Evolutionary conservation across 148 eudicot genomes (phyloP), one percentile per base, ranked within the genome.

Genomic region (Vaccinium vitisidaea): DNA sequence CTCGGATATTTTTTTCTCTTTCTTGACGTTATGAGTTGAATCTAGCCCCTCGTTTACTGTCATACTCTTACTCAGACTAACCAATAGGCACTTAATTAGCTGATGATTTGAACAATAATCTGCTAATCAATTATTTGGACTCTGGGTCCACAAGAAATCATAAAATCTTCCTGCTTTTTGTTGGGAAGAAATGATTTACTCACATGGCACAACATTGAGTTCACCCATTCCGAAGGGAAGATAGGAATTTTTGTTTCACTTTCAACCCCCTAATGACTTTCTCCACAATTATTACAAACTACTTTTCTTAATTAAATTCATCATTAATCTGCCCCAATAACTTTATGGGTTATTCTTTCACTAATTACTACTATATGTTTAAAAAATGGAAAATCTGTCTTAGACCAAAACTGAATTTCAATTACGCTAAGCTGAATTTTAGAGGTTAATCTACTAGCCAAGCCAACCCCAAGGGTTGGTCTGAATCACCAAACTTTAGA

Each of bases 121-220:
- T 15, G 48, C 16, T 39, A 16, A 73, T 79, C 58, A 54, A 79
- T 53, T 53, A 54, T 32, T 52, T 53, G 73, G 15, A 67, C 6
- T 67, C 15, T 10, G 73, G 36, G 73, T 25, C 73, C 15, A 67
- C 36, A 25, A 25, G 36, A 67, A 67, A 23, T 65, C 32, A 23
- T 65, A 65, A 65, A n/a, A 23, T 25, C 27, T 67, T 27, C 73
- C 32, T 25, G 32, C 73, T 25, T 67, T 61, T 67, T 67, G 15
- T 23, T 67, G 36, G 15, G 32, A 32, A 79, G 36, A 81, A 63
- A 81, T 81, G 58, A 81, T 81, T 81, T 65, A 46, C 65, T 81
- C 83, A 81, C 83, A 81, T 81, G 83, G 56, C 83, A 81, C 55
- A 49, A 73, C 54, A 63, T 65, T 48, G 83, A 63, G n/a, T 79